Evolutionary conservation across 2,329 filamentous ascomycete genomes (phyloP).

Genomic region (Pestalotiopsis sp.): DNA sequence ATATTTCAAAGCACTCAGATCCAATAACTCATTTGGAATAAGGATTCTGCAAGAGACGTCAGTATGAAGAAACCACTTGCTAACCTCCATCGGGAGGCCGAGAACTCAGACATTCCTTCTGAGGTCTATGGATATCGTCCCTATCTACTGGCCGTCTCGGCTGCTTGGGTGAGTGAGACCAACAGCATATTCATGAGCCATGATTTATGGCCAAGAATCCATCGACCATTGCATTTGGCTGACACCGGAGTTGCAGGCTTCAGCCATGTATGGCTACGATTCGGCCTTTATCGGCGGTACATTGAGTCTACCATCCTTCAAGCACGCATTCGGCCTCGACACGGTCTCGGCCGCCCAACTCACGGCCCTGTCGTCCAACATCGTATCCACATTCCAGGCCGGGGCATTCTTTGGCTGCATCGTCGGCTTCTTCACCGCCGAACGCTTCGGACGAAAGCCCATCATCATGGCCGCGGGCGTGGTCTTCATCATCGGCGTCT

Average conservation of each 20-base stretch:
- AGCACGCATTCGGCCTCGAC: slow-evolving; percentile 54
- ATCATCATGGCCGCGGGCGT: slow-evolving; percentile 40
- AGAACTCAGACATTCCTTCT: not conserved
- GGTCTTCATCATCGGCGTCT: slow-evolving; percentile 33
- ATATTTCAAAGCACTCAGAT: no score
- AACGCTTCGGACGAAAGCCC: slow-evolving; percentile 41
- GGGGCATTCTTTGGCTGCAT: slow-evolving; percentile 66
- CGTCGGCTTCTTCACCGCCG: slow-evolving; percentile 44
- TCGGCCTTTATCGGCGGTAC: slow-evolving; percentile 56
- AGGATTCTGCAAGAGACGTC: not conserved
- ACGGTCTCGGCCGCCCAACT: slow-evolving; percentile 29
- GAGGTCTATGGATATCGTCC: slow-evolving; percentile 1
- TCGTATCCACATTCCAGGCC: slow-evolving; percentile 63
- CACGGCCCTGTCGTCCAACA: slow-evolving; percentile 52
- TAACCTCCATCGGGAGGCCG: not conserved
- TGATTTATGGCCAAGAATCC: not conserved
- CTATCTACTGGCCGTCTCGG: not conserved
- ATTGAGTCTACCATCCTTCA: slow-evolving; percentile 59
- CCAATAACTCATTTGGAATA: not conserved
- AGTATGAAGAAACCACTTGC: not conserved
- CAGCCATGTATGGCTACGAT: slow-evolving; percentile 15
- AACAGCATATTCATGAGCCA: not conserved
- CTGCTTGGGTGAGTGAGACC: not conserved
- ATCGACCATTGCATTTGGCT: not conserved
- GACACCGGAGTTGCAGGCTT: not conserved